phyloP scores from a whole-genome alignment of 2,329 filamentous ascomycete species.

The Penicillium griseofulvum region DNA sequence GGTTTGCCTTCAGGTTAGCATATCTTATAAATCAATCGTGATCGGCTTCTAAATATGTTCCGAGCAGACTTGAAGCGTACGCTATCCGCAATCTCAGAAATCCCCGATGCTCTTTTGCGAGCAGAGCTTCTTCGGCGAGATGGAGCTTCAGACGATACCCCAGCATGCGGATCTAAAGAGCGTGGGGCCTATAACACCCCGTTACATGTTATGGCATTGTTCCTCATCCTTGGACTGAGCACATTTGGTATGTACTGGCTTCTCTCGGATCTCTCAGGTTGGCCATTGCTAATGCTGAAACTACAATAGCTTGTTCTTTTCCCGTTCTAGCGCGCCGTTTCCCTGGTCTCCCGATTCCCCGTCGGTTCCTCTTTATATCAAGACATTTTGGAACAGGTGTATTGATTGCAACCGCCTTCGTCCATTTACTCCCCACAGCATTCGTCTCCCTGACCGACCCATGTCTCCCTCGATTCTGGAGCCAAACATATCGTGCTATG shows the following conservation, averaged over 20 bases:
- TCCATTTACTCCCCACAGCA: constrained; percentile 62
- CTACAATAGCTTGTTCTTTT: constrained; percentile 55
- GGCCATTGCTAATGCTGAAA: constrained; percentile 9
- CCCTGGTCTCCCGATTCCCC: constrained; percentile 59
- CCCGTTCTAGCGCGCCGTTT: constrained; percentile 60
- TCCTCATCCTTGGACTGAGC: constrained; percentile 61
- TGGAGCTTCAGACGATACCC: constrained; percentile 21
- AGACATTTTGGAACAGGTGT: constrained; percentile 60
- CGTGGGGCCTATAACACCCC: constrained; percentile 59
- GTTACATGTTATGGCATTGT: constrained; percentile 65
- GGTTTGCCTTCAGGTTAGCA: constrained; percentile 15
- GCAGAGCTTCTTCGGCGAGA: constrained; percentile 33
- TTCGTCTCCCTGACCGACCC: constrained; percentile 60
- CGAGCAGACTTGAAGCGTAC: constrained; percentile 20
- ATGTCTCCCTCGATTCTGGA: constrained; percentile 76
- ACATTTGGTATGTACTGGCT: constrained; percentile 37
- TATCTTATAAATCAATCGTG: neutral
- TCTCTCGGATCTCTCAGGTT: neutral
- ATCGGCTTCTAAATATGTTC: neutral
- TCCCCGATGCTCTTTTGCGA: constrained; percentile 35
- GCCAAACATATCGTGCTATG: constrained; percentile 72
- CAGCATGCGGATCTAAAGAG: constrained; percentile 37
- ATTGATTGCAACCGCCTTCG: constrained; percentile 57
- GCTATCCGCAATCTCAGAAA: constrained; percentile 26
- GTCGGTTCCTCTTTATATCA: constrained; percentile 58